These are phyloP conservation scores for Aspergillus hiratsukae DNA, from an alignment of 2,329 filamentous ascomycete genomes.

Conservation along the genomic window DNA sequence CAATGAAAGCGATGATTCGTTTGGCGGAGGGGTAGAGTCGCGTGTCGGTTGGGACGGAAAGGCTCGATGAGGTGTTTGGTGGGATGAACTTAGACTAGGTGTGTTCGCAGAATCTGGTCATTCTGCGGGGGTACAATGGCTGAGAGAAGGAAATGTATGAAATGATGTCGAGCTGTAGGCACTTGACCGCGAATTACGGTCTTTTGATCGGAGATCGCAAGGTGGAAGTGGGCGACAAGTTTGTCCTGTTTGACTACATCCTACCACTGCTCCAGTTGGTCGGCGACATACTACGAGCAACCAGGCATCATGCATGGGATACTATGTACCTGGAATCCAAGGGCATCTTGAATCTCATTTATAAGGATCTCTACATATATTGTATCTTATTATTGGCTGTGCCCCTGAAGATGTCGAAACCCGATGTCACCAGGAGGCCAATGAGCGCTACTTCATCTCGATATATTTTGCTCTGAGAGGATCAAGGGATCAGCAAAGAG, in stretches of 20 bases:
- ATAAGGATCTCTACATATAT: neutral
- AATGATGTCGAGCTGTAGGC: neutral
- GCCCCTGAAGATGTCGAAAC: neutral
- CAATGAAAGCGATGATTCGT: constrained; percentile 8
- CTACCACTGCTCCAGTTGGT: neutral
- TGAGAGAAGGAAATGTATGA: neutral
- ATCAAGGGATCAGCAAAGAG: neutral
- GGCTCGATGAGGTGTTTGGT: neutral
- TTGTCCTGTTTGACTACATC: constrained; percentile 20
- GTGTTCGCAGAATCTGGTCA: neutral
- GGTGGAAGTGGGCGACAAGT: constrained; percentile 13
- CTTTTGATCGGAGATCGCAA: neutral
- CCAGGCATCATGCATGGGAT: neutral
- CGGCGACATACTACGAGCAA: neutral
- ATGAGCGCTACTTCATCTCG: neutral
- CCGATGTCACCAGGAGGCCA: neutral
- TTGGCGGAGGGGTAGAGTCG: constrained; percentile 1
- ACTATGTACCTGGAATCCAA: neutral
- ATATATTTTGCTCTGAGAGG: neutral
- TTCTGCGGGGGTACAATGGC: neutral
- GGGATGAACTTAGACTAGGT: neutral
- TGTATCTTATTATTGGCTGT: neutral
- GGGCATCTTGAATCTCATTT: neutral
- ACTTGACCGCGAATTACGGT: neutral
- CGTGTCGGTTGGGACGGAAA: constrained; percentile 1